Conservation (phyloP, 1,284 basidiomycete genomes). For the Veloboletus limbatus region DNA sequence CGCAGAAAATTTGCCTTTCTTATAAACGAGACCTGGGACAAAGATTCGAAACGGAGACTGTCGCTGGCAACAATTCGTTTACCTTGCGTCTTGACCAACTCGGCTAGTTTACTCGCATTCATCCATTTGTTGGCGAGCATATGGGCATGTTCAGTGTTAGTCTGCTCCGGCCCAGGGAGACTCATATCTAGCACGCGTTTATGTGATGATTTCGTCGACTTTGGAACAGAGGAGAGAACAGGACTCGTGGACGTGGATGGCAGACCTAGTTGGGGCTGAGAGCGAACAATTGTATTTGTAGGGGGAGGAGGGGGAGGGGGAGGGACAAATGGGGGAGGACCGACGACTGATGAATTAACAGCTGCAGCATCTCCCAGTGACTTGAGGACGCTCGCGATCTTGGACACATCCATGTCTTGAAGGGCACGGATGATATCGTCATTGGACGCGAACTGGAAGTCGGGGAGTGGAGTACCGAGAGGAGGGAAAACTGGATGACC, state of each 20-base stretch:
- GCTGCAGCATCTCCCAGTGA: slow-evolving; percentile 56
- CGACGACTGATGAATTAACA: slow-evolving; percentile 38
- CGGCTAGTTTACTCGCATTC: slow-evolving; percentile 60
- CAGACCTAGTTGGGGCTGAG: slow-evolving; percentile 28
- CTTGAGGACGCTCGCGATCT: slow-evolving; percentile 62
- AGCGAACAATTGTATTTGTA: slow-evolving; percentile 6
- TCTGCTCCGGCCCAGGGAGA: slow-evolving; percentile 33
- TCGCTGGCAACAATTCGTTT: slow-evolving; percentile 7
- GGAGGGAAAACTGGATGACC: slow-evolving; percentile 34
- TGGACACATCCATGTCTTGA: slow-evolving; percentile 68
- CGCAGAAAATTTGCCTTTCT: slow-evolving; percentile 80
- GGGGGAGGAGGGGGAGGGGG: slow-evolving; percentile 31
- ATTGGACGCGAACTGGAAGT: slow-evolving; percentile 57
- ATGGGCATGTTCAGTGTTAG: slow-evolving; percentile 45
- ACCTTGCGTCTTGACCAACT: slow-evolving; percentile 69
- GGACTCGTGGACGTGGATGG: slow-evolving; percentile 46
- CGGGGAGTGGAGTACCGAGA: slow-evolving; percentile 37
- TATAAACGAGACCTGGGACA: slow-evolving; percentile 69
- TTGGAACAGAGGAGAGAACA: slow-evolving; percentile 35
- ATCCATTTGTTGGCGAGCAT: slow-evolving; percentile 73
- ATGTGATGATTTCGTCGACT: slow-evolving; percentile 37
- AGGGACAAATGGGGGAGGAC: slow-evolving; percentile 35
- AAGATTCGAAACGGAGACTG: slow-evolving; percentile 8
- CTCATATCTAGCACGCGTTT: slow-evolving; percentile 33
- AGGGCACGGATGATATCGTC: slow-evolving; percentile 70